Base-by-base conservation (phyloP, 768 basidiomycete species). In the Paxillus ammoniavirescens region DNA sequence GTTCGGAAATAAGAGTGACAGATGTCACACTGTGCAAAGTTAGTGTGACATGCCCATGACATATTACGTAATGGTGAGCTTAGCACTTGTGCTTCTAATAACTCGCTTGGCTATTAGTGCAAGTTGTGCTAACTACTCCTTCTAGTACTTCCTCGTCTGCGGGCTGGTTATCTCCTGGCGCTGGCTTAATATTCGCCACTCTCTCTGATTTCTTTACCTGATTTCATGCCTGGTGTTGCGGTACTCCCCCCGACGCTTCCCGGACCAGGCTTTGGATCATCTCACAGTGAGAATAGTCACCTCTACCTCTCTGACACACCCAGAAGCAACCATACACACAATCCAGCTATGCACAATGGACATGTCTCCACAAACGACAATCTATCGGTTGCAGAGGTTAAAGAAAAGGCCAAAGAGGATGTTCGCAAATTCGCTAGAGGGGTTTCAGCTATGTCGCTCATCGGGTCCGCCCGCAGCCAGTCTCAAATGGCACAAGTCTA, bases 381-480 rank as follows among this genome's bases (percentile, higher is more conserved):
- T 54, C 61, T 73, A 40, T 65, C 75, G 14, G 72, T 79, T 50
- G 68, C 75, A 41, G 80, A 80, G 45, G 74, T 82, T 61, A 81
- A 79, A 63, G 73, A 75, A 47, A 70, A 61, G 55, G 79, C 76
- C 6, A 81, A 72, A 60, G 72, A 71, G 47, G 68, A 72, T 53
- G 83, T 83, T 12, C 71, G 73, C 36, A 79, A 76, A 50, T 75
- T 77, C 48, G 79, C 80, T 44, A 78, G 76, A 58, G 84, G 84
- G n/a, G 78, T 78, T 41, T 82, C 86, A 8, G 73, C 86, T 7
- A 64, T 81, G 28, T 72, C 79, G 8, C 78, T 91, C 60, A 82
- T 92, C 68, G 79, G 74, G 64, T 70, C 76, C 18, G 89, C 90
- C 21, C 78, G 82, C 46, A 72, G 69, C 13, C 86, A 87, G 68